phyloP scores from a whole-genome alignment of 2,329 filamentous ascomycete genomes.

The Trichoderma guizhouense region DNA sequence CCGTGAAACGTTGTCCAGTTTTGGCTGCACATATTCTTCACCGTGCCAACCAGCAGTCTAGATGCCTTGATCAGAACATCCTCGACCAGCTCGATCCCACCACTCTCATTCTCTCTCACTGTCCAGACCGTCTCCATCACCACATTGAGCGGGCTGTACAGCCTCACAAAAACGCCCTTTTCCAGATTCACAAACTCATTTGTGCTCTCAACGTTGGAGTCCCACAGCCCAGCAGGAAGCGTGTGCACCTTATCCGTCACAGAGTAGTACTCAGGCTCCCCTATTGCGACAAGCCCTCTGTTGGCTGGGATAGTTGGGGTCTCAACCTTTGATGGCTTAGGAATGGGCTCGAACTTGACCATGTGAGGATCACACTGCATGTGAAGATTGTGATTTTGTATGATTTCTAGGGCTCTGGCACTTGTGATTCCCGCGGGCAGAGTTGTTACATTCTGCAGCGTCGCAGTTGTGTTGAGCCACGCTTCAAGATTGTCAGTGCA shows the following conservation, averaged over 20 bases:
- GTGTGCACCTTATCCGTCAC: conserved; percentile 51
- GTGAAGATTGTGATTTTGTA: conserved; percentile 52
- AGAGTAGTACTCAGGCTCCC: conserved; percentile 40
- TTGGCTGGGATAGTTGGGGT: conserved; percentile 31
- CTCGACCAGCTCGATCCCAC: conserved; percentile 45
- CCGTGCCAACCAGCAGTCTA: conserved; percentile 45
- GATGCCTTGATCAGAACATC: conserved; percentile 50
- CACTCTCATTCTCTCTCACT: conserved; percentile 32
- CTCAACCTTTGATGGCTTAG: conserved; percentile 26
- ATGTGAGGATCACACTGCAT: conserved; percentile 52
- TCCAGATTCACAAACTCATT: conserved; percentile 52
- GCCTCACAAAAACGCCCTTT: conserved; percentile 50
- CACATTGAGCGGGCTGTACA: conserved; percentile 48
- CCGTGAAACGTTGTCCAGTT: conserved; percentile 50
- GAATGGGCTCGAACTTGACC: conserved; percentile 39
- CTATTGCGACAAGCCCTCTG: conserved; percentile 25
- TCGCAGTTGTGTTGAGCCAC: conserved; percentile 44
- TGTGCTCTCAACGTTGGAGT: conserved; percentile 50
- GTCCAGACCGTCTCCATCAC: conserved; percentile 54
- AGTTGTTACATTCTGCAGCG: conserved; percentile 41
- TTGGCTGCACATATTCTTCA: conserved; percentile 49
- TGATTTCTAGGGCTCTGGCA: conserved; percentile 40
- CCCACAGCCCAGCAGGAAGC: conserved; percentile 54
- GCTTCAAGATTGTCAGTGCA: conserved; percentile 22
- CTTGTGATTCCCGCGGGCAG: conserved; percentile 39